Evolutionary conservation across 2,329 filamentous ascomycete genomes (phyloP), one percentile per base, ranked within the genome.

Genomic region (Teratosphaeria viscida): DNA sequence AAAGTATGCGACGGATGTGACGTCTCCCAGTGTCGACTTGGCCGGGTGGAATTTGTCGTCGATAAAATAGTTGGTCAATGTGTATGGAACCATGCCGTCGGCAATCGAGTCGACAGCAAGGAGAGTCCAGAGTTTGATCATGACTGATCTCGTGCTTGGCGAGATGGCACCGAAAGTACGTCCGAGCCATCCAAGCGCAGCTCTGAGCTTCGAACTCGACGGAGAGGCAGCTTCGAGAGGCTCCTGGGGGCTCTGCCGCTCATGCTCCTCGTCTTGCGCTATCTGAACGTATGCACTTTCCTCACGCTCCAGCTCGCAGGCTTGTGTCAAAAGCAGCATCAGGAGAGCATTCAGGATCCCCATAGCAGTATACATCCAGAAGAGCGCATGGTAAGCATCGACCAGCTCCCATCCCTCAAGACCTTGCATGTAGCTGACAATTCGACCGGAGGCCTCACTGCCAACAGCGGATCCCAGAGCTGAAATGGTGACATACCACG

Each of bases 101-200:
- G 86, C 87, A 59, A 90, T 81, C 0, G 84, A 82, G 70, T 91
- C 88, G 5, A 90, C 67, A 1, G 80, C 81, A 65, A 90, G 87
- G 1, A 92, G 75, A 7, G 87, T 72, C 67, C 85, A 87, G 0
- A 92, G 77, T 56, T 84, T 82, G 57, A 81, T 70, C 5, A 88
- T 75, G 34, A 85, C 77, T 0, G 74, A 67, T 6, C 79, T 74
- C 39, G 80, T 85, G n/a, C 81, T 75, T 2, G 71, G 73, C 5
- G 82, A 84, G 23, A 90, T 83, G 2, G 80, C 74, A 0, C 83
- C 80, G n/a, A 83, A 69, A 58, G 63, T 66, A n/a, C 59, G 61
- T 12, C 62, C 58, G 14, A 68, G 52, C 58, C 64, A 61, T 12
- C 39, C 49, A 37, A 55, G 61, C 23, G 34, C 52, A 6, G 52